Base-by-base conservation (phyloP, 2,329 filamentous ascomycete genomes). In the Scolecobasidium constrictum region DNA sequence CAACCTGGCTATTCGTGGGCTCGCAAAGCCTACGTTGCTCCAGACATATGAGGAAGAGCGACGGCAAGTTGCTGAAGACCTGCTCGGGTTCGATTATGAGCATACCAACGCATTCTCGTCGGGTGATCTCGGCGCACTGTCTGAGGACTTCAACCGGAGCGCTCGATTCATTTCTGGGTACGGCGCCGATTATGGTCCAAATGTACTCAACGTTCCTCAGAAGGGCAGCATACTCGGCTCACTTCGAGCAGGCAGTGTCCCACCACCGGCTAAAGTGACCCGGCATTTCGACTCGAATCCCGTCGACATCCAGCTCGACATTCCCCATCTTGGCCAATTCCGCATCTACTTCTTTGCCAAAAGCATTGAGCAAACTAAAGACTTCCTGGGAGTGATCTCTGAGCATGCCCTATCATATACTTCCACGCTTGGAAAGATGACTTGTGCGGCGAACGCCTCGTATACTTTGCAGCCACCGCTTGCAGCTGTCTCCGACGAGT, bases 271-370 rank as follows among this genome's bases (percentile, higher is more conserved):
- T 33, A 82, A 77, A 59, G 81, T 81, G 15, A 83, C 80, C 1
- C 73, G 83, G 20, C 86, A 81, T 55, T 73, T 86, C 40, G 83
- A 88, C 59, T 78, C 82, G 3, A 88, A 87, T 52, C 83, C 83
- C 0, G 76, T 88, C 34, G 79, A 87, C 51, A 65, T 87, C 20
- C 81, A 88, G 56, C 74, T 86, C 4, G 83, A 87, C 53, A 83
- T 87, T 35, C 83, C 83, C 2, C 74, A 86, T 60, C 66, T 87
- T 4, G 79, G 83, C 19, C 83, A 88, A 54, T 88, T 87, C 65
- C 73, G 81, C 38, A 73, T 86, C 36, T 86, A 83, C 57, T 71
- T 87, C 47, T 72, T 88, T 47, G 73, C 77, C 47, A 76, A 74
- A 53, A 73, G 86, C 35, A 86, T 83, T 56, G 70, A 86, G 46